Evolutionary conservation across 495 filamentous ascomycete species (phyloP).

Genomic region (Trypethelium eluteriae): DNA sequence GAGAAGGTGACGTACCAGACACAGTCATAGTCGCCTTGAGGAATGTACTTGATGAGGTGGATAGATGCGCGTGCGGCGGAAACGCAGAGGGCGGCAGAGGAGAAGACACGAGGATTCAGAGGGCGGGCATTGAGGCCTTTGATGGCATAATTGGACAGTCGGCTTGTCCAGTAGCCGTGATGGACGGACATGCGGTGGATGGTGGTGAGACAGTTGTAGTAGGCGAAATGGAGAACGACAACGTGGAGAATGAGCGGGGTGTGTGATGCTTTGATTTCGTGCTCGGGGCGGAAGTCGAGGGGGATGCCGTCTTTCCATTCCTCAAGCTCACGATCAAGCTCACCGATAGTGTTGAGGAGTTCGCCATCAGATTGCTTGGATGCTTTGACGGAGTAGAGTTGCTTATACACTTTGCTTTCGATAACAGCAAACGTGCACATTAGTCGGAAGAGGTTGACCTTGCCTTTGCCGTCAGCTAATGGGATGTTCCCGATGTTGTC

Average conservation of each 20-base stretch:
- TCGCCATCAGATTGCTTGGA: constrained; percentile 88
- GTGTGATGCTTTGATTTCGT: constrained; percentile 86
- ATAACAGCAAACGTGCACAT: constrained; percentile 89
- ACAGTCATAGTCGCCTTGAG: constrained; percentile 86
- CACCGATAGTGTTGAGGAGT: constrained; percentile 89
- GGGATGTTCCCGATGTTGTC: constrained; percentile 94
- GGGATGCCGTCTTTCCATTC: constrained; percentile 95
- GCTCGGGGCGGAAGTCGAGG: constrained; percentile 85
- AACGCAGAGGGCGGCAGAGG: constrained; percentile 87
- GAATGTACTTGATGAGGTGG: constrained; percentile 88
- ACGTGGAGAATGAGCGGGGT: constrained; percentile 86
- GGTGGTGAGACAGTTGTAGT: constrained; percentile 95
- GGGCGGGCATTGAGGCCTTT: constrained; percentile 84
- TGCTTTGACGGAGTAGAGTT: constrained; percentile 86
- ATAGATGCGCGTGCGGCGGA: constrained; percentile 88
- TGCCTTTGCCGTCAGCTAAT: constrained; percentile 78
- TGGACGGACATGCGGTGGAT: constrained; percentile 98
- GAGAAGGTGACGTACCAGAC: constrained; percentile 65
- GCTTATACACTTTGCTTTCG: constrained; percentile 88
- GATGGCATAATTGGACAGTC: constrained; percentile 90
- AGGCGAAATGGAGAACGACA: constrained; percentile 87
- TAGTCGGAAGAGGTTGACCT: constrained; percentile 85
- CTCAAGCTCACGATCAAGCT: constrained; percentile 86
- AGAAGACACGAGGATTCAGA: constrained; percentile 86
- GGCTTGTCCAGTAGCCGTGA: constrained; percentile 96